Base-by-base conservation (phyloP, 139 green algal genomes). In the Chlorella ohadii region DNA sequence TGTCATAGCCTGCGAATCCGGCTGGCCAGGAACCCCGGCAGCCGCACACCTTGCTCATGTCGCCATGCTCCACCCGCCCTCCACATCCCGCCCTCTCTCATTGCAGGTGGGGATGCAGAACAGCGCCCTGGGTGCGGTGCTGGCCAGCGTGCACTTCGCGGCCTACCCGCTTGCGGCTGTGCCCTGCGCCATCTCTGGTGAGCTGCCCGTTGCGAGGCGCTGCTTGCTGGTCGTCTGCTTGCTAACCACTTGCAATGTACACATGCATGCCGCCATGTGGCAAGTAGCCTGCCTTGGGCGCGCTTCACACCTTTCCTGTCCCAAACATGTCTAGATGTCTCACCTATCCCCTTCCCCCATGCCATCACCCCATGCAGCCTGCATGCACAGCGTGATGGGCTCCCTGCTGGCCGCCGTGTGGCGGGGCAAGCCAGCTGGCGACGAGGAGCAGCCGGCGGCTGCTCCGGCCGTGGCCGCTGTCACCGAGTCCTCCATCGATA, bases 341-440 rank as follows among this genome's bases (percentile, higher is more conserved):
- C 16, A 36, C 63, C 63, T 36, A 7, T 6, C 27, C 28, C 63
- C 9, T 9, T 38, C 28, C 28, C 2, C 28, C 27, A 5, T 38
- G 1, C 28, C 22, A 0, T 19, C 33, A 23, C 38, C 11, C 3
- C 7, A 2, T 33, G 74, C 74, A 82, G 91, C 94, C 2, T 96
- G 93, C 85, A 91, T 90, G 44, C 95, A 98, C 86, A 90, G 76
- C 59, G 39, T 95, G 34, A 90, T 98, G 70, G 95, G 95, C 31
- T 92, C 80, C 47, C 59, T 88, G 44, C 68, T 98, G 47, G 95
- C 93, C 4, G 93, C 84, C 2, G 85, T 81, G 34, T 97, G 94
- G 94, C 79, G 88, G 25, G 38, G 39, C 22, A 64, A 64, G 41
- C 41, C 64, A 5, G 31, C 63, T 19, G 78, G 41, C 17, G 63